Base-by-base conservation (phyloP, 23 red algal genomes). In the Gracilaria caudata region DNA sequence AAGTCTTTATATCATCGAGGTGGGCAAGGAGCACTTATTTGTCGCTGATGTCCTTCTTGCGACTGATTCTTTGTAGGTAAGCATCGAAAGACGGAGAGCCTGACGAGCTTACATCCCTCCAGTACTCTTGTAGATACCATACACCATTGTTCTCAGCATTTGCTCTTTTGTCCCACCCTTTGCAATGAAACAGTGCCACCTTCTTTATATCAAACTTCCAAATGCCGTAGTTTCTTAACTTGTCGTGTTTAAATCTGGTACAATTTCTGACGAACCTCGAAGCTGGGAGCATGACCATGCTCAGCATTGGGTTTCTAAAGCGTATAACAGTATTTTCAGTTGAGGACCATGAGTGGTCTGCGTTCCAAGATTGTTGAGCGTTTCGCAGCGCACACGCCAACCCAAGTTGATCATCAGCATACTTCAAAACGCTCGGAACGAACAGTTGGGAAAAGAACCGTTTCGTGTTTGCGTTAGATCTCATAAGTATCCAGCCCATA, bases 61-160 rank as follows among this genome's bases (percentile, higher is more conserved):
- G 61, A 12, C 30, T 36, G 7, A 66, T 36, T 16, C 12, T 35
- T 11, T 25, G 61, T 7, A 66, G 30, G 19, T 66, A 36, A 16
- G 0, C 61, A 7, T 19, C 13, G 61, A 66, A 66, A 4, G 61
- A 16, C 61, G 36, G 14, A 36, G 26, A 6, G 3, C 11, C 3
- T 35, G 61, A 66, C 8, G 32, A 3, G 1, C 0, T 36, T 17
- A n/a, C 8, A 19, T 65, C 59, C 30, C 30, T 47, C 80, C 80
- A 83, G 45, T 68, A 13, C 32, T 83, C 57, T 43, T 11, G 26
- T 70, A 83, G 36, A 24, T 65, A 83, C 80, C 80, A 83, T 23
- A 83, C 58, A 43, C 39, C 80, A 64, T 83, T 83, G 30, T 83
- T 83, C 17, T 47, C 36, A 64, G 80, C 80, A 83, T 83, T 83